Conservation (phyloP, 202 grass and related monocot genomes). For the Panicum virgatum region DNA sequence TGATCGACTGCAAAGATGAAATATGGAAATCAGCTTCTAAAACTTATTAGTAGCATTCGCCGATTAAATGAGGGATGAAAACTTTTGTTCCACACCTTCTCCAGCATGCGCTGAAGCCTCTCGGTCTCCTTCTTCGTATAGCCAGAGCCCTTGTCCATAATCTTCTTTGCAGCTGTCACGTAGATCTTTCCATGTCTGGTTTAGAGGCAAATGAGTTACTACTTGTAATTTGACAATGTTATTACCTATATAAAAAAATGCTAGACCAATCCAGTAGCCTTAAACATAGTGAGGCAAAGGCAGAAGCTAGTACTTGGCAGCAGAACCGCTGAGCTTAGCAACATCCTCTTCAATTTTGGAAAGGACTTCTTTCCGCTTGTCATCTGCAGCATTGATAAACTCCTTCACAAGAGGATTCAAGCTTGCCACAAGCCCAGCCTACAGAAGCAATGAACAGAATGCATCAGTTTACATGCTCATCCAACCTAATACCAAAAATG, state of each 20-base stretch:
- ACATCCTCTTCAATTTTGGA: conserved; percentile 81
- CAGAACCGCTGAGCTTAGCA: conserved; percentile 77
- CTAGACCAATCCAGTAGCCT: neutral
- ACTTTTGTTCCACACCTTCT: conserved; percentile 55
- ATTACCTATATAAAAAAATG: conserved; percentile 4
- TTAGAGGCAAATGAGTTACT: conserved; percentile 26
- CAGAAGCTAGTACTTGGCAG: conserved; percentile 64
- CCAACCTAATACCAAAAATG: neutral
- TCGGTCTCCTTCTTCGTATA: conserved; percentile 89
- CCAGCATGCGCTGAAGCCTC: conserved; percentile 86
- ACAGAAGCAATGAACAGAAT: conserved; percentile 37
- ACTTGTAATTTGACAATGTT: neutral
- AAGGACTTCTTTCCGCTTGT: conserved; percentile 69
- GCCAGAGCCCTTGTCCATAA: conserved; percentile 61
- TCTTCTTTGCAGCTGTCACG: conserved; percentile 68
- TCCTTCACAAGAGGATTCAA: conserved; percentile 86
- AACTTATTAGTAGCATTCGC: conserved; percentile 1
- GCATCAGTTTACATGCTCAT: conserved; percentile 3
- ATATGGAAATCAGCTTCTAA: conserved; percentile 27
- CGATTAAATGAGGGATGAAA: neutral
- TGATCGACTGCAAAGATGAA: conserved; percentile 64
- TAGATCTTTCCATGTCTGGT: conserved; percentile 81
- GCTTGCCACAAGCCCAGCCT: conserved; percentile 73
- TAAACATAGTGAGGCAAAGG: conserved; percentile 10
- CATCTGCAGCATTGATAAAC: conserved; percentile 57